Evolutionary conservation across 2,329 filamentous ascomycete genomes (phyloP).

Genomic region (Dactylonectria estremocensis): DNA sequence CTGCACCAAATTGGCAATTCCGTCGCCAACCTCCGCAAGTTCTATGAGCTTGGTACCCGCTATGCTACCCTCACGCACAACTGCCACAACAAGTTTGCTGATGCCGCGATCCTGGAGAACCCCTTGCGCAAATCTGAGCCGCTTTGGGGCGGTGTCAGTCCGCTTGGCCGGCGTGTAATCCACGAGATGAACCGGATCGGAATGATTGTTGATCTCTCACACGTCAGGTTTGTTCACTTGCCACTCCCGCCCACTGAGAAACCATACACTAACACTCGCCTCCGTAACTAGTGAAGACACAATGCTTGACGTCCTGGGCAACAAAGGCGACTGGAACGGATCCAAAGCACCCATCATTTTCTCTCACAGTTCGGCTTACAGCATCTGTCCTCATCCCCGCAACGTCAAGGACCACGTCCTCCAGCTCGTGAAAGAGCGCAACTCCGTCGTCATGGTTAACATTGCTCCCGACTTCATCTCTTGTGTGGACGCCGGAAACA

Average conservation of each 20-base stretch:
- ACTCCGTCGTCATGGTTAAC: conserved; percentile 92
- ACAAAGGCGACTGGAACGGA: conserved; percentile 74
- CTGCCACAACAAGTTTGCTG: conserved; percentile 91
- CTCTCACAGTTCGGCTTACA: conserved; percentile 87
- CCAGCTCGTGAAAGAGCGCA: conserved; percentile 79
- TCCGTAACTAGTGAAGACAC: conserved; percentile 75
- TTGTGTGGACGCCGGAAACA: conserved; percentile 73
- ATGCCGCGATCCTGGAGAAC: conserved; percentile 79
- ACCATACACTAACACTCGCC: conserved; percentile 13
- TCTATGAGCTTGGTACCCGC: conserved; percentile 83
- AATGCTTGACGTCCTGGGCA: conserved; percentile 86
- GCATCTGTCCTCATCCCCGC: conserved; percentile 87
- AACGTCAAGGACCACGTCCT: conserved; percentile 92
- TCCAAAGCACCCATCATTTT: conserved; percentile 89
- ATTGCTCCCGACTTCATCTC: conserved; percentile 88
- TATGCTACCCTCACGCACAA: conserved; percentile 95
- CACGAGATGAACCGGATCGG: conserved; percentile 95
- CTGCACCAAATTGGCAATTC: conserved; percentile 95
- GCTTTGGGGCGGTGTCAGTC: conserved; percentile 80
- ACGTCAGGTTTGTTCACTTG: conserved; percentile 63
- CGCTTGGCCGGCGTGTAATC: conserved; percentile 77
- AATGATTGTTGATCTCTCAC: conserved; percentile 92
- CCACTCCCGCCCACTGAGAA: neutral
- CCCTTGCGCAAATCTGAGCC: conserved; percentile 68
- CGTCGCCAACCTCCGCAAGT: conserved; percentile 80